These are phyloP conservation scores for Saccharomyces pastorianus DNA, from an alignment of 1,139 yeast species.

Conservation along the genomic window DNA sequence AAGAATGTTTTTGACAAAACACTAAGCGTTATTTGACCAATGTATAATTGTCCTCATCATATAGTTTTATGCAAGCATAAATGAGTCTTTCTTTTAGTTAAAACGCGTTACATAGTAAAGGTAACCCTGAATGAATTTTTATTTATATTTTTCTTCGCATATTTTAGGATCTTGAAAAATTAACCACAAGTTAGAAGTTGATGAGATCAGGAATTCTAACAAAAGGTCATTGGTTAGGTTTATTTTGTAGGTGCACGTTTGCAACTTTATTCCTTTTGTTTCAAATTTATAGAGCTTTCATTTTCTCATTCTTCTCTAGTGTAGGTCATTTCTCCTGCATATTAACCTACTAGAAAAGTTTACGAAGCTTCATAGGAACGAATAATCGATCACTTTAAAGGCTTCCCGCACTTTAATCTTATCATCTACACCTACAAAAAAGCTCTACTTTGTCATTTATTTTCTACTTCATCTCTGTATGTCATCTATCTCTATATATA, in stretches of 20 bases:
- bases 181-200: not conserved
- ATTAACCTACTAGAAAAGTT: not conserved
- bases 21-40: not conserved
- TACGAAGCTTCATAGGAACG: not conserved
- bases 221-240: not conserved
- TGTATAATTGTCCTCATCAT: not conserved
- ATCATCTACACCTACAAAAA: not conserved
- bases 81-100: not conserved
- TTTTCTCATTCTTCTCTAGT: not conserved
- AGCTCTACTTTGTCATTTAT: not conserved
- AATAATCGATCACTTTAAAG: not conserved
- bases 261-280: not conserved
- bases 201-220: not conserved
- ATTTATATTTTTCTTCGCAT: not conserved
- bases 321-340: not conserved
- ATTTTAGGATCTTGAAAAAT: not conserved
- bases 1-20: not conserved
- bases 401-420: not conserved
- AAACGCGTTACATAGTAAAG: not conserved
- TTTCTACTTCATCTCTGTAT: not conserved
- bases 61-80: not conserved
- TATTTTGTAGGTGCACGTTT: not conserved
- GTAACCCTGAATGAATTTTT: not conserved
- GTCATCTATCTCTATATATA: not conserved
- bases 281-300: not conserved